Evolutionary conservation across 257 asterid species (phyloP), one percentile per base, ranked within the genome.

Genomic region (Scutellaria baicalensis): DNA sequence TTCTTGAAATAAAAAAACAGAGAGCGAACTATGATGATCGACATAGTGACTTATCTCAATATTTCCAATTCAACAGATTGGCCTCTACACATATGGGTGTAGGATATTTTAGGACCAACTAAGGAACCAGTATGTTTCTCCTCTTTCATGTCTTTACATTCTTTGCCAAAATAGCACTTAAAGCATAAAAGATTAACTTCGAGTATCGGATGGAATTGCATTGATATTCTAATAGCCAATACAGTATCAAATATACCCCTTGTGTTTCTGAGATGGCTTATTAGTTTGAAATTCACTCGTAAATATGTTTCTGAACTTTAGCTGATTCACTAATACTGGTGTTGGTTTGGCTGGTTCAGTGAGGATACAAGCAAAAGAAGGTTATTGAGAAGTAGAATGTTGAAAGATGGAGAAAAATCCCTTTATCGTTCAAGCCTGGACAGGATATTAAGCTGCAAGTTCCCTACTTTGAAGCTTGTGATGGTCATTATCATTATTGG

Each of bases 341-440:
- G 35, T 67, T 8, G 20, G 17, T 16, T 61, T 57, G 55, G 56
- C 66, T 73, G 60, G 43, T 82, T 76, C 88, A 88, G 98, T 35
- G 98, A 88, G 75, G 91, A 90, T 45, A 65, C 79, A 51, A 86
- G 73, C 86, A 86, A 75, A 78, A 82, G 85, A 67, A 92, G 84
- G 84, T 79, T 74, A 48, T 48, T 81, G 14, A 81, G 95, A 78
- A 78, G 76, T 65, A 84, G 82, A 85, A 75, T 71, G 55, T 76
- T 65, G 67, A 92, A 73, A 79, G 89, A 85, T 77, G 96, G 89
- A 70, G 92, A 85, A 27, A 85, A 70, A 76, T 69, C 78, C 51
- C 77, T 82, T 36, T 82, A 81, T 40, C 80, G 88, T 70, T 80
- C 89, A 76, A 77, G 77, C 51, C 73, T 84, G 57, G 95, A 82